phyloP scores from a whole-genome alignment of 495 filamentous ascomycete genomes.

The Entonaema liquescens region DNA sequence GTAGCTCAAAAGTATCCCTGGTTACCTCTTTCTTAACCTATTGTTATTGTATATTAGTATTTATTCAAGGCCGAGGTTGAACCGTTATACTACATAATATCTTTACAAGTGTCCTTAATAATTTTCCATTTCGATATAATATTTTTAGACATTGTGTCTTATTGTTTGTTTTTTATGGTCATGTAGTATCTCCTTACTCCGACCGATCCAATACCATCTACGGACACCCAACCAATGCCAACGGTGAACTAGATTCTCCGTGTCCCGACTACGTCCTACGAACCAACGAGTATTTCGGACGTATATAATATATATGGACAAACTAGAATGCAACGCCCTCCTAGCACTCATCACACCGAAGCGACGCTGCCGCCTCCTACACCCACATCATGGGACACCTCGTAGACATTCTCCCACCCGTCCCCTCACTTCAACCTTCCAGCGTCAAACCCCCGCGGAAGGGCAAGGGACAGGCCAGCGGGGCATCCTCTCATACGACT shows the following conservation, averaged over 20 bases:
- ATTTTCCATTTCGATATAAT: neutral
- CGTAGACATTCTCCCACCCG: slow-evolving; percentile 26
- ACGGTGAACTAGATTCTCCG: neutral
- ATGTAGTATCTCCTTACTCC: neutral
- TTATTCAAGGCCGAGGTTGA: neutral
- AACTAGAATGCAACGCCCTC: slow-evolving; percentile 20
- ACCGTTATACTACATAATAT: neutral
- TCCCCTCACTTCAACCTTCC: slow-evolving; percentile 24
- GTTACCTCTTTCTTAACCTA: neutral
- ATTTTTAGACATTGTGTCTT: neutral
- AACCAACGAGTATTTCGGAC: neutral
- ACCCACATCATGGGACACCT: slow-evolving; percentile 41
- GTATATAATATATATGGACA: neutral
- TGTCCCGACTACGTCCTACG: neutral
- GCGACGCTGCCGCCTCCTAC: slow-evolving; percentile 6
- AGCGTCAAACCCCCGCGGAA: slow-evolving; percentile 2
- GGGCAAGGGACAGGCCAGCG: slow-evolving; percentile 4
- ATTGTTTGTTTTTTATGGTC: neutral
- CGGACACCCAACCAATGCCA: neutral
- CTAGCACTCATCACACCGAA: slow-evolving; percentile 4
- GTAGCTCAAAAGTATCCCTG: neutral
- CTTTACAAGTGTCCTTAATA: neutral
- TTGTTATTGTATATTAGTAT: neutral
- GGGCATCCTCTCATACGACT: neutral
- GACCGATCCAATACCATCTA: neutral